Percentiles rank a stretch among this genome's conserved stretches.
phyloP scores from a whole-genome alignment of 768 basidiomycete genomes.

The Termitomyces sp. region DNA sequence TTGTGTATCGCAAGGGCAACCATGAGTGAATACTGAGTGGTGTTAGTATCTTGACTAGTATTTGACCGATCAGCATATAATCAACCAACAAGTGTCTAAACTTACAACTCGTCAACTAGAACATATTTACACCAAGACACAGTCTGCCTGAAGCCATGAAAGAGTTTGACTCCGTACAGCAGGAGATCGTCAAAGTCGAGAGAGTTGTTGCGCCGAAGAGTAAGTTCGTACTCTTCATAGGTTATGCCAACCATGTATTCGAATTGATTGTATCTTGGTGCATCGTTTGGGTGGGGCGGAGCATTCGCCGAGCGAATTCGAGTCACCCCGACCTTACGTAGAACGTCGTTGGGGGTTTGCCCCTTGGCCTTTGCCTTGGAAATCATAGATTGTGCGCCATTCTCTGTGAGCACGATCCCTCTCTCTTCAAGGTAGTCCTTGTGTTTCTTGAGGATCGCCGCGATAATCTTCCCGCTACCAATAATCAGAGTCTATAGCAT shows the following conservation, averaged over 20 bases:
- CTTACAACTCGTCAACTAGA: conserved; percentile 80
- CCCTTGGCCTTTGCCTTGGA: conserved; percentile 75
- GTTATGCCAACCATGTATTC: conserved; percentile 42
- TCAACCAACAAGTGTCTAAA: conserved; percentile 4
- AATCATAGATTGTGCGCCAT: conserved; percentile 51
- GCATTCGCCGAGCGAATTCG: neutral
- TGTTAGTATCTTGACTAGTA: conserved; percentile 72
- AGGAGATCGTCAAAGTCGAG: conserved; percentile 89
- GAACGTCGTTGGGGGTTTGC: conserved; percentile 37
- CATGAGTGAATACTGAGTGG: conserved; percentile 79
- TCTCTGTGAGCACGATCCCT: conserved; percentile 50
- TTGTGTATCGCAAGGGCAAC: conserved; percentile 47
- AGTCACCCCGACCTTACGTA: conserved; percentile 10
- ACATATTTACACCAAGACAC: conserved; percentile 62
- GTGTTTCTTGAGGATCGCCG: conserved; percentile 51
- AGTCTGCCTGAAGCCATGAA: conserved; percentile 41
- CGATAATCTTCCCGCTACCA: conserved; percentile 62
- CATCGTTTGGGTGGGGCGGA: neutral
- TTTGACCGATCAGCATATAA: neutral
- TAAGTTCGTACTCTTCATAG: conserved; percentile 62
- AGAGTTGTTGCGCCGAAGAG: conserved; percentile 55
- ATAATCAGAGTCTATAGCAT: conserved; percentile 1
- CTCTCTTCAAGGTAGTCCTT: conserved; percentile 38
- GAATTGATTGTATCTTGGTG: conserved; percentile 17
- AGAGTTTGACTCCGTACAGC: conserved; percentile 63